Evolutionary conservation across 768 basidiomycete species (phyloP).

Genomic region (Phylloporus sp.): DNA sequence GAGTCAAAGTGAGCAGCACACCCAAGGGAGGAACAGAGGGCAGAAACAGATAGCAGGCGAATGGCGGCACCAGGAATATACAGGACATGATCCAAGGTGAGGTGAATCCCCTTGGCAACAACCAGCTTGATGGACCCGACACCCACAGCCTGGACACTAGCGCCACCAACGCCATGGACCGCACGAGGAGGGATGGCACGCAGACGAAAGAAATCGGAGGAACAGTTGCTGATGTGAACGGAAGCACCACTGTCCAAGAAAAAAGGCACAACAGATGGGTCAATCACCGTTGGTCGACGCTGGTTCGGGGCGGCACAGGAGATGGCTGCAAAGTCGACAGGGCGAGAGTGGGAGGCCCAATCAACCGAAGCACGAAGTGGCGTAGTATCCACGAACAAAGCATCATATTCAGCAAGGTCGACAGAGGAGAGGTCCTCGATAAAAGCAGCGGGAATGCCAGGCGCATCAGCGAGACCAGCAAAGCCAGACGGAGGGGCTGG

Average conservation of each 20-base stretch:
- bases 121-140: slow-evolving; percentile 10
- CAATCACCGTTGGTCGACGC: not conserved
- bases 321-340: not conserved
- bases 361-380: not conserved
- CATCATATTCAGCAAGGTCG: not conserved
- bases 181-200: slow-evolving; percentile 4
- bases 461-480: not conserved
- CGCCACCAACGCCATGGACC: slow-evolving; percentile 15
- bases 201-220: slow-evolving; percentile 12
- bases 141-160: slow-evolving; percentile 13
- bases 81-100: slow-evolving; percentile 15
- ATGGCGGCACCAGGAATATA: slow-evolving; percentile 24
- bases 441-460: not conserved
- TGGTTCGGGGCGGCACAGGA: not conserved
- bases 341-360: not conserved
- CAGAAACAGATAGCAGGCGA: slow-evolving; percentile 21
- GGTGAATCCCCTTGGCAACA: slow-evolving; percentile 2
- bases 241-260: slow-evolving; percentile 10
- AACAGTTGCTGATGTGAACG: slow-evolving; percentile 13
- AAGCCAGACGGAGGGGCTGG: not conserved
- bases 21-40: slow-evolving; percentile 10
- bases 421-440: not conserved
- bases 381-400: not conserved
- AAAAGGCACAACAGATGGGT: not conserved
- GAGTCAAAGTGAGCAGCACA: slow-evolving; percentile 17